Evolutionary conservation across 495 filamentous ascomycete genomes (phyloP).

Genomic region (Ramalina intermedia): DNA sequence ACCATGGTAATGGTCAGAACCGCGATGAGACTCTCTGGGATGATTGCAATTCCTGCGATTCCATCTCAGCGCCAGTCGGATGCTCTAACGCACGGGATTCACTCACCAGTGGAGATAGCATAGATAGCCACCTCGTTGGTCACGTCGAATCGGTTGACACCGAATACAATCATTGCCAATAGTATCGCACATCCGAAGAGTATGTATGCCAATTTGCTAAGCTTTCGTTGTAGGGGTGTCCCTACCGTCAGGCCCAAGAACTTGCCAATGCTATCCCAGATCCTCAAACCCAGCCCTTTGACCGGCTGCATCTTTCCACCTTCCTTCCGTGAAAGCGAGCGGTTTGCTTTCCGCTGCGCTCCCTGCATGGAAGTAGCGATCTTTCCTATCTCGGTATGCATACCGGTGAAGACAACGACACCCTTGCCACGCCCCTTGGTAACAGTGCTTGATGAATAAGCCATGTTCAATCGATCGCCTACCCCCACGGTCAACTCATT

Average conservation of each 20-base stretch:
- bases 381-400: slow-evolving; percentile 74
- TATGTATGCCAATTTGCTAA: slow-evolving; percentile 59
- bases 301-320: slow-evolving; percentile 43
- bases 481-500: slow-evolving; percentile 37
- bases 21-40: slow-evolving; percentile 55
- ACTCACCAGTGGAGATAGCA: slow-evolving; percentile 50
- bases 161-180: slow-evolving; percentile 68
- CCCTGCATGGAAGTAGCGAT: slow-evolving; percentile 54
- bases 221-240: slow-evolving; percentile 69
- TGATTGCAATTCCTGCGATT: slow-evolving; percentile 50
- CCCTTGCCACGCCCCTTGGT: slow-evolving; percentile 54
- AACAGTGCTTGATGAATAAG: slow-evolving; percentile 52
- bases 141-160: slow-evolving; percentile 55
- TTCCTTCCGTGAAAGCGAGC: slow-evolving; percentile 49
- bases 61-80: neutral
- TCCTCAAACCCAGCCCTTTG: slow-evolving; percentile 40
- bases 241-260: slow-evolving; percentile 66
- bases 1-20: slow-evolving; percentile 65
- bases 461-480: slow-evolving; percentile 55
- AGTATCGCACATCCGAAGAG: slow-evolving; percentile 63
- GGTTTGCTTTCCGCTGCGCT: slow-evolving; percentile 40
- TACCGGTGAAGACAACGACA: slow-evolving; percentile 56
- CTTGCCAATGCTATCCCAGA: slow-evolving; percentile 48
- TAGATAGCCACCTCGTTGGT: slow-evolving; percentile 66
- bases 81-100: neutral